Conservation (phyloP, 768 basidiomycete genomes). For the Hericium erinaceus region DNA sequence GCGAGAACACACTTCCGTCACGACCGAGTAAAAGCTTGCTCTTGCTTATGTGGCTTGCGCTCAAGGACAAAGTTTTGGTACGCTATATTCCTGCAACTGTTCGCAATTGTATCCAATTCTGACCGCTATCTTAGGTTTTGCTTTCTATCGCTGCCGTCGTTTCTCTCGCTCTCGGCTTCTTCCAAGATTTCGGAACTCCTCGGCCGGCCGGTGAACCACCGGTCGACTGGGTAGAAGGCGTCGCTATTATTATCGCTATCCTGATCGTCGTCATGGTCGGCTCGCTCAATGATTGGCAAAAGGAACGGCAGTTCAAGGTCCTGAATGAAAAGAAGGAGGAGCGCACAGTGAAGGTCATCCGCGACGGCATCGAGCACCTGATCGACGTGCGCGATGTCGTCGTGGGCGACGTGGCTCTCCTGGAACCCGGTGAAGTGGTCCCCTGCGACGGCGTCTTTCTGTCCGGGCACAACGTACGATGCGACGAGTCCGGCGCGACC, state of each 20-base stretch:
- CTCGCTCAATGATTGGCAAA: conserved; percentile 96
- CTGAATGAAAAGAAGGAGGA: conserved; percentile 96
- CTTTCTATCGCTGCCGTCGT: conserved; percentile 88
- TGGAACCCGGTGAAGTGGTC: conserved; percentile 93
- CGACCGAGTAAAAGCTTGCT: conserved; percentile 40
- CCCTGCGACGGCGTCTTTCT: conserved; percentile 96
- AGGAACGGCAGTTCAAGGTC: conserved; percentile 88
- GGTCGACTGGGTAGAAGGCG: conserved; percentile 97
- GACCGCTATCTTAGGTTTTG: conserved; percentile 58
- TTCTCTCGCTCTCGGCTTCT: conserved; percentile 88
- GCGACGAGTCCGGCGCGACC: conserved; percentile 94
- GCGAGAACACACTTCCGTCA: conserved; percentile 40
- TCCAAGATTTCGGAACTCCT: conserved; percentile 81
- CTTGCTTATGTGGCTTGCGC: conserved; percentile 50
- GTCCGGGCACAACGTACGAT: conserved; percentile 85
- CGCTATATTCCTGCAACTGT: conserved; percentile 16
- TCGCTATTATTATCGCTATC: conserved; percentile 71
- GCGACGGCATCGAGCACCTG: conserved; percentile 20
- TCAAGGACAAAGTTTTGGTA: conserved; percentile 57
- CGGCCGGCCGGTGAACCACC: conserved; percentile 52
- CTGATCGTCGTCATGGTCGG: conserved; percentile 81
- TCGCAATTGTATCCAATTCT: conserved; percentile 9
- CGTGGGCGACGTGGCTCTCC: conserved; percentile 84
- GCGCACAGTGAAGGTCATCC: conserved; percentile 67
- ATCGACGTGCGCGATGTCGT: conserved; percentile 60